phyloP scores from a whole-genome alignment of 2,329 filamentous ascomycete species.

The Aspergillus sergii region DNA sequence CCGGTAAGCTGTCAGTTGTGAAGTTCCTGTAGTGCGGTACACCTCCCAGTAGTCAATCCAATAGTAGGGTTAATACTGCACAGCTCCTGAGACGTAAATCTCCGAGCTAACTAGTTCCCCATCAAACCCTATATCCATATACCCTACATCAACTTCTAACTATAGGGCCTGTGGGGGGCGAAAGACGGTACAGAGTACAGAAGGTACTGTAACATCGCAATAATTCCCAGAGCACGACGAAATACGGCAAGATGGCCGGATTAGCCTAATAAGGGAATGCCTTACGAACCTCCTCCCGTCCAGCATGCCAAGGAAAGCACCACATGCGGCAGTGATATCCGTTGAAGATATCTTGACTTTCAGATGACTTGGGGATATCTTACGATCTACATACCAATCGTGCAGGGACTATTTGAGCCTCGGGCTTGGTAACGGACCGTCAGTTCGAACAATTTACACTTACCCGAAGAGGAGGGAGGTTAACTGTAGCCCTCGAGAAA shows the following conservation, averaged over 20 bases:
- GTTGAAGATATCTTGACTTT: neutral
- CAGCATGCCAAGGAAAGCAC: conserved; percentile 10
- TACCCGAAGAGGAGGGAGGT: neutral
- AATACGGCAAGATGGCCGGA: conserved; percentile 10
- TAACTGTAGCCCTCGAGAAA: neutral
- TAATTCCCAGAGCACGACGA: neutral
- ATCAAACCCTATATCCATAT: neutral
- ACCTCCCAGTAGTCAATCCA: conserved; percentile 1
- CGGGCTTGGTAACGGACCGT: neutral
- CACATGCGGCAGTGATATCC: neutral
- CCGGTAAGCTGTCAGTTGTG: conserved; percentile 5
- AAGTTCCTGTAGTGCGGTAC: neutral
- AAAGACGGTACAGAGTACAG: neutral
- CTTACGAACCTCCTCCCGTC: neutral
- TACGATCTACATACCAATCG: neutral
- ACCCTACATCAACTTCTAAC: neutral
- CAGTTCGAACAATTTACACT: neutral
- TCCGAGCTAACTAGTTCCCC: conserved; percentile 1
- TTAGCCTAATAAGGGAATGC: conserved; percentile 9
- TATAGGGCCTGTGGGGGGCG: neutral
- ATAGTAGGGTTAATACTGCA: conserved; percentile 1
- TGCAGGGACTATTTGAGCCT: neutral
- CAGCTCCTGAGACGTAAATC: neutral
- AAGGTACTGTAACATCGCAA: neutral
- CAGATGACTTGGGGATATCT: conserved; percentile 1